These are phyloP conservation scores for Lathyrus oleraceus DNA, from an alignment of 306 rosid species.

Conservation along the genomic window DNA sequence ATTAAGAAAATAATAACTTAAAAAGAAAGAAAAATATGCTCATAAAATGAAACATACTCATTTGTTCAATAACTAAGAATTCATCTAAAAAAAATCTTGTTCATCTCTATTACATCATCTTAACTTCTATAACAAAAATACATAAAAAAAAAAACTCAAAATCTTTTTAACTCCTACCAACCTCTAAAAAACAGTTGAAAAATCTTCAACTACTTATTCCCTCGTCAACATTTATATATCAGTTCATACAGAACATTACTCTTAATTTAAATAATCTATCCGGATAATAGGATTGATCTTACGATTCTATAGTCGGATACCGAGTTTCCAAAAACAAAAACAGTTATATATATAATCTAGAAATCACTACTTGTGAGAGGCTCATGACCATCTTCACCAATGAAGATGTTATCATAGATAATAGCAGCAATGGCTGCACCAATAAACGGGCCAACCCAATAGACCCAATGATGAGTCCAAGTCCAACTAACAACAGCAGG, in stretches of 20 bases:
- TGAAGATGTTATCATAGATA: conserved; percentile 66
- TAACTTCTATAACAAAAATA: conserved; percentile 13
- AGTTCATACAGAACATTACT: too few relatives aligned
- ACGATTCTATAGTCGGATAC: neutral
- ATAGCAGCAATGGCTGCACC: conserved; percentile 70
- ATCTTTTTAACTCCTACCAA: conserved; percentile 13
- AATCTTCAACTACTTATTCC: conserved; percentile 32
- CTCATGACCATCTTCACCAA: conserved; percentile 55
- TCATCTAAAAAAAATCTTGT: conserved; percentile 1
- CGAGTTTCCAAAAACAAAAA: too few relatives aligned
- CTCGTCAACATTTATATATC: neutral
- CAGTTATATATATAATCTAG: conserved; percentile 1
- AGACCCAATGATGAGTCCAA: conserved; percentile 77
- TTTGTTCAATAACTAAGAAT: conserved; percentile 13
- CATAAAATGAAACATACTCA: conserved; percentile 3
- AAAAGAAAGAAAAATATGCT: neutral
- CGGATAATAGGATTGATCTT: too few relatives aligned
- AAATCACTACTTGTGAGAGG: conserved; percentile 50
- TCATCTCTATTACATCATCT: conserved; percentile 21
- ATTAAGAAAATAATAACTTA: neutral
- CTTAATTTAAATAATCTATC: too few relatives aligned
- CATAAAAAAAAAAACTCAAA: conserved; percentile 1
- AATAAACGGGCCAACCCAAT: conserved; percentile 67
- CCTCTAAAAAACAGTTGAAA: conserved; percentile 9
- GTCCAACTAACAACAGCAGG: conserved; percentile 71